phyloP scores from a whole-genome alignment of 2,329 filamentous ascomycete species.

The Cladophialophora chaetospira region DNA sequence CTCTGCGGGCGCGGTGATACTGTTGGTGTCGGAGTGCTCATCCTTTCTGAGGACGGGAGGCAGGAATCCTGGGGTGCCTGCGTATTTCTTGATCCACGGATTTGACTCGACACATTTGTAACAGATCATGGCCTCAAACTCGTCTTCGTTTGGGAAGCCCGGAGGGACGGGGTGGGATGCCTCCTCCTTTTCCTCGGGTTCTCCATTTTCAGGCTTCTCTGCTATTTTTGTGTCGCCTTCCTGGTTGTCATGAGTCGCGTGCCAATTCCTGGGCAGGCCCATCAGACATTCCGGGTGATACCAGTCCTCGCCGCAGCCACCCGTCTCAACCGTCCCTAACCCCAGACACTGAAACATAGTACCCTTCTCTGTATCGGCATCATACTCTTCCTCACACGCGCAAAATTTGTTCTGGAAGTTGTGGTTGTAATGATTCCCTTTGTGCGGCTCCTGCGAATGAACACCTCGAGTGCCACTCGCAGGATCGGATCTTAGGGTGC shows the following conservation, averaged over 20 bases:
- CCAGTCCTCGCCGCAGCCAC: constrained; percentile 96
- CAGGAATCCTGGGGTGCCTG: constrained; percentile 76
- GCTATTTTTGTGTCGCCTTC: constrained; percentile 37
- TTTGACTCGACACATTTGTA: constrained; percentile 88
- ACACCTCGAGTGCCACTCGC: constrained; percentile 77
- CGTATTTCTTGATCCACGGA: constrained; percentile 91
- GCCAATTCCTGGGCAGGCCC: constrained; percentile 74
- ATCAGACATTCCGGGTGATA: constrained; percentile 93
- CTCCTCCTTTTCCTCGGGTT: constrained; percentile 29
- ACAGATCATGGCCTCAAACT: constrained; percentile 88
- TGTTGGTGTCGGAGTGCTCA: constrained; percentile 19
- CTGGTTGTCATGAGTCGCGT: constrained; percentile 51
- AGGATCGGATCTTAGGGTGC: constrained; percentile 71
- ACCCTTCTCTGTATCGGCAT: constrained; percentile 84
- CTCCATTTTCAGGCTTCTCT: constrained; percentile 31
- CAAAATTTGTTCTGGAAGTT: constrained; percentile 95
- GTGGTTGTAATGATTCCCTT: constrained; percentile 86
- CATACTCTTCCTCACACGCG: constrained; percentile 83
- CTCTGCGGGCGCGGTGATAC: background rate
- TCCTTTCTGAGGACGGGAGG: constrained; percentile 63
- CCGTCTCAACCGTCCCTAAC: constrained; percentile 74
- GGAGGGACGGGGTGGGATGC: constrained; percentile 67
- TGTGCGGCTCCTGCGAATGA: constrained; percentile 70
- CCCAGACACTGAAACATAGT: constrained; percentile 98
- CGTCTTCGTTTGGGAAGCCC: constrained; percentile 84